Percentiles rank a stretch among this genome's conserved stretches.
Conservation (phyloP, 176 grass and related monocot species). For the Themeda triandra region DNA sequence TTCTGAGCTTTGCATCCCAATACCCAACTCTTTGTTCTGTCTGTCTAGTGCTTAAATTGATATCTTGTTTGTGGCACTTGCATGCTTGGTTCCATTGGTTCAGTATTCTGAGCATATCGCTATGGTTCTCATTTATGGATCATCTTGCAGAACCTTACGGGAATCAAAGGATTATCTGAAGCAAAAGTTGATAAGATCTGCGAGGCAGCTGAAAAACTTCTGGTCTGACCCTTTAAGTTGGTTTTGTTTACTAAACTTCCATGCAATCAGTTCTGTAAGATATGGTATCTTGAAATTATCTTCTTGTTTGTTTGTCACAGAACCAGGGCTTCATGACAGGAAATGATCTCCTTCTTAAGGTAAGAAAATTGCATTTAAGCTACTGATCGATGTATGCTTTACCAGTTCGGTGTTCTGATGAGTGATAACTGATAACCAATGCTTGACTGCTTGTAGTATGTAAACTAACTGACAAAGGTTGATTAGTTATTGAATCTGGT, state of each 20-base stretch:
- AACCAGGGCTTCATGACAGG: slow-evolving; percentile 75
- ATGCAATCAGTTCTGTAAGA: background rate
- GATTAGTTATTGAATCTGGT: background rate
- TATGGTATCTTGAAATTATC: slow-evolving; percentile 18
- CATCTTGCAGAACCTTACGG: slow-evolving; percentile 62
- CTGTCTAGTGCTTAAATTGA: background rate
- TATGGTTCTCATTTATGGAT: background rate
- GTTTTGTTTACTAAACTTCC: background rate
- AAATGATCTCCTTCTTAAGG: slow-evolving; percentile 70
- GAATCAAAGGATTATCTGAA: slow-evolving; percentile 88
- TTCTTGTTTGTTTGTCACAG: slow-evolving; percentile 31
- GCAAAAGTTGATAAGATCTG: slow-evolving; percentile 90
- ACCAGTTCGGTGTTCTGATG: background rate
- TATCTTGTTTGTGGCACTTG: background rate
- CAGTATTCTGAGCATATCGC: background rate
- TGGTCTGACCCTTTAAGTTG: slow-evolving; percentile 41
- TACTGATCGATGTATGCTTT: background rate
- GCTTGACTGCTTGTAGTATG: no score
- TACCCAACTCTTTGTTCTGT: background rate
- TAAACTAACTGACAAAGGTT: no score
- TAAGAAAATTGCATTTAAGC: slow-evolving; percentile 6
- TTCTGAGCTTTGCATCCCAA: slow-evolving; percentile 6
- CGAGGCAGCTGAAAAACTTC: slow-evolving; percentile 76
- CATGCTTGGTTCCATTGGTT: background rate
- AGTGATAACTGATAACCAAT: no score